These are phyloP conservation scores for Dactylonectria estremocensis DNA, from an alignment of 2,329 filamentous ascomycete species.

Conservation along the genomic window DNA sequence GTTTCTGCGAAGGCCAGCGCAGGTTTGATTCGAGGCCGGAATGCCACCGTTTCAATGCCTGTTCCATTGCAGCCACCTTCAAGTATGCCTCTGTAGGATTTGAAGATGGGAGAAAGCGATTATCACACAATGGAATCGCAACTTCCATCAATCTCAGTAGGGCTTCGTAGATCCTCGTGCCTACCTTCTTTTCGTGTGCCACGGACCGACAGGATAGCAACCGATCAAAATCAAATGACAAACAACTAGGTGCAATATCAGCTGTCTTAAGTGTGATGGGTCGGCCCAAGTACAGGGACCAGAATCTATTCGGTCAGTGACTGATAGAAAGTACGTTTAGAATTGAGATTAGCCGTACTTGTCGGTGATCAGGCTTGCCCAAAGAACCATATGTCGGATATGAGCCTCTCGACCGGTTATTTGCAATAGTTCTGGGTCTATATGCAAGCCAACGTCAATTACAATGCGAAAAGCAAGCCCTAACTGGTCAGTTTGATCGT, in stretches of 20 bases:
- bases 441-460: constrained; percentile 1
- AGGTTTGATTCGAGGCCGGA: background rate
- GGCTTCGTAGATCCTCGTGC: constrained; percentile 1
- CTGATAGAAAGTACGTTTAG: background rate
- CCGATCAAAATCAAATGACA: background rate
- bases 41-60: constrained; percentile 6
- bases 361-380: background rate
- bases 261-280: background rate
- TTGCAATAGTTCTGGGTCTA: background rate
- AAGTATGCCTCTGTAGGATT: constrained; percentile 2
- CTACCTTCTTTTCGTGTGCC: background rate
- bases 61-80: constrained; percentile 3
- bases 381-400: constrained; percentile 4
- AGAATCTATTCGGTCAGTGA: background rate
- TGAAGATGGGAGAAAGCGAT: background rate
- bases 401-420: background rate
- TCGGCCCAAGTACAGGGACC: constrained; percentile 3
- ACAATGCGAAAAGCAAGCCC: constrained; percentile 9
- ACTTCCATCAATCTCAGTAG: constrained; percentile 1
- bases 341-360: background rate
- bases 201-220: background rate
- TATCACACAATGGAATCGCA: background rate
- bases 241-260: background rate
- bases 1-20: background rate
- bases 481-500: too few species aligned